These are phyloP conservation scores for Mycena galericulata DNA, from an alignment of 768 basidiomycete species.

Conservation along the genomic window DNA sequence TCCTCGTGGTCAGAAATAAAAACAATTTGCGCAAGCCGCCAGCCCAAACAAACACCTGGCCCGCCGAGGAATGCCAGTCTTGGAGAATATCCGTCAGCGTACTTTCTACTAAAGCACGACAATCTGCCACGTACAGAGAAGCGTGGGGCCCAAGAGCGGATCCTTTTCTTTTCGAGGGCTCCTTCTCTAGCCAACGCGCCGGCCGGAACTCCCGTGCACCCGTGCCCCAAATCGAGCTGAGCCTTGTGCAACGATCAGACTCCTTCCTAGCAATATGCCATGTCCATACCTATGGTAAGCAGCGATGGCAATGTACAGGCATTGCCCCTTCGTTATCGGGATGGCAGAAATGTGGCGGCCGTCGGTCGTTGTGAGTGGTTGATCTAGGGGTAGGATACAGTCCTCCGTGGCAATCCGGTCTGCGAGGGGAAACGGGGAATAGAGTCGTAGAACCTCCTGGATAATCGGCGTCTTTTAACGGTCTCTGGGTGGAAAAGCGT, in stretches of 20 bases:
- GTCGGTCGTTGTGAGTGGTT: conserved; percentile 18
- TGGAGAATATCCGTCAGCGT: background rate
- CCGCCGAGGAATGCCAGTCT: background rate
- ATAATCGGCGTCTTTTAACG: background rate
- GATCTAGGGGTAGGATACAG: conserved; percentile 22
- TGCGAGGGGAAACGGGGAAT: conserved; percentile 25
- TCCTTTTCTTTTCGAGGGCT: background rate
- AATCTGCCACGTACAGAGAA: no score
- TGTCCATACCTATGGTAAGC: conserved; percentile 17
- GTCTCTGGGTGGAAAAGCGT: background rate
- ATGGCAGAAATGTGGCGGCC: conserved; percentile 21
- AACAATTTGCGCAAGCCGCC: conserved; percentile 25
- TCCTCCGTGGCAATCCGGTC: conserved; percentile 23
- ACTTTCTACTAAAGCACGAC: background rate
- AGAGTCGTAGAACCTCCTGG: conserved; percentile 28
- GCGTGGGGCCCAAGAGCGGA: no score
- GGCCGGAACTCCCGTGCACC: conserved; percentile 17
- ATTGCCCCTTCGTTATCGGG: conserved; percentile 21
- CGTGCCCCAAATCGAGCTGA: conserved; percentile 22
- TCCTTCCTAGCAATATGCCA: no score
- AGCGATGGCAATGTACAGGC: conserved; percentile 21
- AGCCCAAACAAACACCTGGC: background rate
- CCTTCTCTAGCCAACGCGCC: conserved; percentile 6
- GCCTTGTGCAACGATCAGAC: background rate
- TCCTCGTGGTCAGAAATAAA: no score